These are phyloP conservation scores for Bacidia gigantensis DNA, from an alignment of 495 filamentous ascomycete genomes.

Conservation along the genomic window DNA sequence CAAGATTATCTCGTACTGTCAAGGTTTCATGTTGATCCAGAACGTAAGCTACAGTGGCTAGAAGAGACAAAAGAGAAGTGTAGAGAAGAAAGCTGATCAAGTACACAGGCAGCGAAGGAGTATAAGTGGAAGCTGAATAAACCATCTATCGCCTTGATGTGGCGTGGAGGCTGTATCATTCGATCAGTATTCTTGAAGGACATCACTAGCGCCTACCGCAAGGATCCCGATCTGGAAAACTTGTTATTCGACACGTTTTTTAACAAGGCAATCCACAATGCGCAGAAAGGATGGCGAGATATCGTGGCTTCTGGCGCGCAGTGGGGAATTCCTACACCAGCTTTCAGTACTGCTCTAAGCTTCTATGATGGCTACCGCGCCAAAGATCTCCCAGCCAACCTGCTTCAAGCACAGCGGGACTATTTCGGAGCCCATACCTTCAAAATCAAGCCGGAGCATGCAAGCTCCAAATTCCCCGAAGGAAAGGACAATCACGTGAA, in stretches of 20 bases:
- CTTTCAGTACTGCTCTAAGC: slow-evolving; percentile 87
- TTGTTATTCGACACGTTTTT: slow-evolving; percentile 98
- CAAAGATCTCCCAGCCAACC: slow-evolving; percentile 88
- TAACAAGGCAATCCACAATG: slow-evolving; percentile 94
- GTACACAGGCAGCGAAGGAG: slow-evolving; percentile 72
- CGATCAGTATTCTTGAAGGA: slow-evolving; percentile 99
- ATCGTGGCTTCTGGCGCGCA: slow-evolving; percentile 81
- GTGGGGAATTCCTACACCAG: slow-evolving; percentile 87
- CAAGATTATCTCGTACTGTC: slow-evolving; percentile 99
- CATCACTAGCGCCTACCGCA: slow-evolving; percentile 93
- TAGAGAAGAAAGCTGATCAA: neutral
- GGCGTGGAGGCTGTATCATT: slow-evolving; percentile 99
- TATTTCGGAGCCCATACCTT: slow-evolving; percentile 99
- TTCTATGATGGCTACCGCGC: slow-evolving; percentile 99
- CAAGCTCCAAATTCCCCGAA: slow-evolving; percentile 68
- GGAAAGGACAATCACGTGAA: slow-evolving; percentile 95
- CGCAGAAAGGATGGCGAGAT: slow-evolving; percentile 91
- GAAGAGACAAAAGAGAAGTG: neutral
- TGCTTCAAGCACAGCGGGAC: slow-evolving; percentile 95
- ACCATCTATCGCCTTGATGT: slow-evolving; percentile 98
- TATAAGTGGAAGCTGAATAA: slow-evolving; percentile 99
- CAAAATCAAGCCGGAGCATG: slow-evolving; percentile 84
- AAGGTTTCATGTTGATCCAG: slow-evolving; percentile 99
- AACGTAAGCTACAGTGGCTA: slow-evolving; percentile 52
- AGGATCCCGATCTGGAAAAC: slow-evolving; percentile 91